Base-by-base conservation (phyloP, 495 filamentous ascomycete species). In the Aspergillus cavernicola region DNA sequence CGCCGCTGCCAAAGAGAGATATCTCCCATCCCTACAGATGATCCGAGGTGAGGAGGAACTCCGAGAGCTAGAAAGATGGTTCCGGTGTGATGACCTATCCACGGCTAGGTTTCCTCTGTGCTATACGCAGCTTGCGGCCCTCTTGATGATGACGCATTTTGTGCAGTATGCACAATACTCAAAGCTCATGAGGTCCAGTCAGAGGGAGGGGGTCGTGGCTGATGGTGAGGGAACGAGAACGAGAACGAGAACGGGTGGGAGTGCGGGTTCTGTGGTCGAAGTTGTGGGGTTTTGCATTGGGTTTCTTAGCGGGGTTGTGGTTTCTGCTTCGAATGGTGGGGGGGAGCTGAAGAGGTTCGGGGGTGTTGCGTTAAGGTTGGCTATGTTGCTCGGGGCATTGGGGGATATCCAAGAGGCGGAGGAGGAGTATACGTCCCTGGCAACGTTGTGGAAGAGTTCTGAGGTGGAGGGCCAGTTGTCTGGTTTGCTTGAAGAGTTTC, bases 251-350 rank as follows among this genome's bases (percentile, higher is more conserved):
- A 0, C 16, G 1, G 28, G 13, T 42, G 39, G 19, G 19, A 40
- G 33, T 44, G 18, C 43, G n/a, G 53, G 44, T 19, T 52, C 47
- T 9, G 58, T 48, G n/a, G 47, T 56, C 29, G 66, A 71, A 36
- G 74, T 71, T 1, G 55, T 76, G 1, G 76, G 76, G 10, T 69
- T 78, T 35, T 80, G 75, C 46, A 69, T 67, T 19, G 76, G 75
- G 1, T 49, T 78, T n/a, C 52, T 78, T 18, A 61, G 56, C 42
- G 72, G 75, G 4, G 54, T 68, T 11, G 72, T 69, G 16, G 68
- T 75, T 3, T 57, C 70, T 19, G 53, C 63, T 36, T 55, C 68
- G 2, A 38, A 29, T 1, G 59, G 49, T 32, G 26, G 18, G 9
- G 42, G 33, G 0, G 58, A 72, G 0, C 50, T 79, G n/a, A 43